Evolutionary conservation across 805 yeast genomes (phyloP).

Genomic region (Wickerhamomyces chambardii): DNA sequence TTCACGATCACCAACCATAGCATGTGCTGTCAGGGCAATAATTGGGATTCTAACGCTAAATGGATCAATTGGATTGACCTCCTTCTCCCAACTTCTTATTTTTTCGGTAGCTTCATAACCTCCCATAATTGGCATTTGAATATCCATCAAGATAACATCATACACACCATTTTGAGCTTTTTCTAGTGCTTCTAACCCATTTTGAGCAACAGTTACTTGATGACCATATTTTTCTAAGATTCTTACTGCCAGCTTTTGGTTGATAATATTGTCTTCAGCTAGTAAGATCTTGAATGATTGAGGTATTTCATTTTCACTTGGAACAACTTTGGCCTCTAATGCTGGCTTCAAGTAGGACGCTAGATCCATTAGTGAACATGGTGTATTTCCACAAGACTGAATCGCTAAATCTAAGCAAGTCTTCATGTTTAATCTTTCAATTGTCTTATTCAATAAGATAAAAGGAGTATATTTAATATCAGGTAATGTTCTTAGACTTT

Average conservation of each 20-base stretch:
- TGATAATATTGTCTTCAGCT: constrained; percentile 84
- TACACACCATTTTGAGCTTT: constrained; percentile 59
- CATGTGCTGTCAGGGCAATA: constrained; percentile 87
- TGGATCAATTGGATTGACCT: constrained; percentile 61
- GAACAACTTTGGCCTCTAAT: constrained; percentile 71
- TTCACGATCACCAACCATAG: constrained; percentile 90
- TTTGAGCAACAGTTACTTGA: constrained; percentile 75
- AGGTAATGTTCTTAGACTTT: constrained; percentile 55
- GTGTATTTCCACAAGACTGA: constrained; percentile 82
- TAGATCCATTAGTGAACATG: constrained; percentile 72
- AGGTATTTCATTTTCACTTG: constrained; percentile 72
- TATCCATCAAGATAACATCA: constrained; percentile 87
- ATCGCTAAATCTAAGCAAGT: constrained; percentile 81
- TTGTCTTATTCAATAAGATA: constrained; percentile 66
- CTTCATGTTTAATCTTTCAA: constrained; percentile 72
- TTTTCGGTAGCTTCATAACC: constrained; percentile 88
- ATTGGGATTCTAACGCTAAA: constrained; percentile 75
- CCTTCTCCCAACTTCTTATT: constrained; percentile 83
- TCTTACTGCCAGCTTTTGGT: constrained; percentile 80
- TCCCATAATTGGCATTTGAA: constrained; percentile 94
- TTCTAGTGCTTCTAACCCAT: constrained; percentile 76
- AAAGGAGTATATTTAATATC: constrained; percentile 82
- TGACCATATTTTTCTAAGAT: constrained; percentile 84
- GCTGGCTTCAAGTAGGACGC: constrained; percentile 84
- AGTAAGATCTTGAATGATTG: constrained; percentile 64